Evolutionary conservation across 2,329 filamentous ascomycete species (phyloP), one percentile per base, ranked within the genome.

Genomic region (Trichophyton mentagrophytes): DNA sequence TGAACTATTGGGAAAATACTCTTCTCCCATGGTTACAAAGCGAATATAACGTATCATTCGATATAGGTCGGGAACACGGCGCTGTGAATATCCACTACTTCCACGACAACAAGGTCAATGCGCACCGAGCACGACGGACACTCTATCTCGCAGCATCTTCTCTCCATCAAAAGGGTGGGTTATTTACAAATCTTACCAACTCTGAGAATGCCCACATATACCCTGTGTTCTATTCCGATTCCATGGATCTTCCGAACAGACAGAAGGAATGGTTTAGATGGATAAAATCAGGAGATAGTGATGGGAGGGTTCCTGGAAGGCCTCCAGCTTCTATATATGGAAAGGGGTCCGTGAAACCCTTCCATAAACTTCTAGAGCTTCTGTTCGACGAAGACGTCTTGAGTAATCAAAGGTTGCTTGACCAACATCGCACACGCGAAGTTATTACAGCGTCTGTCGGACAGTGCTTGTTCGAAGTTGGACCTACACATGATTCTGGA

Each of bases 211-310:
- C 70, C 17, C 66, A 64, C 17, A 55, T 69, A 8, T 69, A 71
- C 42, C 60, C 63, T 53, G 65, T 71, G 33, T 61, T 63, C 13
- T 65, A 67, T 11, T 67, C 67, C 6, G 56, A 62, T 27, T 67
- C 64, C 60, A 63, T 67, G 8, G 66, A 70, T 8, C 73, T 70
- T 67, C 64, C 70, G 51, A 67, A 75, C 57, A 66, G 68, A 25
- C 64, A 68, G 56, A 69, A 68, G 25, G 49, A 65, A 36, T 76
- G 74, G 74, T 69, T 73, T 62, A 68, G 74, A 61, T 76, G 73
- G 74, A 67, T 67, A 40, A 68, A 69, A 61, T 65, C 69, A 7
- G 65, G 68, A 15, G 61, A 64, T 15, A 66, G 69, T 58, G 49
- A 64, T 17, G 61, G 61, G n/a, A 65, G 64, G 36, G 61, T 63